phyloP scores from a whole-genome alignment of 1,284 basidiomycete species.

The Ceratobasidium sp. region DNA sequence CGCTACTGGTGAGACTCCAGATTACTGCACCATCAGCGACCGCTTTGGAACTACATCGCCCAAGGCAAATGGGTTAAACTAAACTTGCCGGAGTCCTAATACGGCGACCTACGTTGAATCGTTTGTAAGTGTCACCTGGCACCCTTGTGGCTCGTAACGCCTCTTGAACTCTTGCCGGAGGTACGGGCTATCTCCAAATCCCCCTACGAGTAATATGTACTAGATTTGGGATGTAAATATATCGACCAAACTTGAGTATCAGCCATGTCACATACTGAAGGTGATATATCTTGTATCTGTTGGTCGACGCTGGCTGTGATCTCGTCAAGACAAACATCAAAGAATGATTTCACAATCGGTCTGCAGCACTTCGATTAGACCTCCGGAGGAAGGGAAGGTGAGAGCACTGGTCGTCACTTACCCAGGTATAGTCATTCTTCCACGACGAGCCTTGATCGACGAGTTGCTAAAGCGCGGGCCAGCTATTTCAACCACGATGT shows the following conservation, averaged over 20 bases:
- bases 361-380: slow-evolving; percentile 5
- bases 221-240: not conserved
- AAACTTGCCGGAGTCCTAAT: too few species aligned
- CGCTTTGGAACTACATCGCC: slow-evolving; percentile 30
- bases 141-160: slow-evolving; percentile 13
- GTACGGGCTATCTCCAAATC: slow-evolving; percentile 41
- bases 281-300: not conserved
- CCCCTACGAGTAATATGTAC: slow-evolving; percentile 40
- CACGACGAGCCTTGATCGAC: slow-evolving; percentile 6
- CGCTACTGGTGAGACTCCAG: slow-evolving; percentile 14
- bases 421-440: slow-evolving; percentile 3
- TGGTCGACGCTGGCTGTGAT: slow-evolving; percentile 20
- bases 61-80: not conserved
- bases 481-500: not conserved
- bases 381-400: not conserved
- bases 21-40: slow-evolving; percentile 45
- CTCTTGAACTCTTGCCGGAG: slow-evolving; percentile 24
- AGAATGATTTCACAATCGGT: slow-evolving; percentile 30
- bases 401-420: not conserved
- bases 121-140: slow-evolving; percentile 39
- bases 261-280: not conserved
- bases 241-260: not conserved
- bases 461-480: slow-evolving; percentile 20
- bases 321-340: slow-evolving; percentile 16
- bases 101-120: slow-evolving; percentile 38